Conservation (phyloP, 1,139 yeast genomes). For the Taiozyma sp. region DNA sequence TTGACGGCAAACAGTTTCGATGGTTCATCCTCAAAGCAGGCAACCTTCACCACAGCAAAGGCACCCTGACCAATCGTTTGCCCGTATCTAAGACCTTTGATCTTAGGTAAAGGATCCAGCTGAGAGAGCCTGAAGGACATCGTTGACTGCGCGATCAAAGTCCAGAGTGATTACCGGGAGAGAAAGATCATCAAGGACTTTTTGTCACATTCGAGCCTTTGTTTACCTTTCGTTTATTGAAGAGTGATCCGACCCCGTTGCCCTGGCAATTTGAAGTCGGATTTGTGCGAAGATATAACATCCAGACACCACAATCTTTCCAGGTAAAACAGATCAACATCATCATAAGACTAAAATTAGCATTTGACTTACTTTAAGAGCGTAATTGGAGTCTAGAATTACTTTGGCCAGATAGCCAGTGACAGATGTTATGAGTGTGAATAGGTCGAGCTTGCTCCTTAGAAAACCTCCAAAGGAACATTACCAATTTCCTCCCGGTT, state of each 20-base stretch:
- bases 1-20: constrained; percentile 46
- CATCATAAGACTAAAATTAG: neutral
- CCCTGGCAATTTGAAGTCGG: neutral
- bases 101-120: constrained; percentile 29
- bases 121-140: constrained; percentile 26
- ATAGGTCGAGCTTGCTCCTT: neutral
- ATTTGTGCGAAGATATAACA: neutral
- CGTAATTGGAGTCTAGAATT: neutral
- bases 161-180: neutral
- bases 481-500: neutral
- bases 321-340: neutral
- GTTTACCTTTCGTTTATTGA: neutral
- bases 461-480: constrained; percentile 4
- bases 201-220: neutral
- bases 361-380: neutral
- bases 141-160: neutral
- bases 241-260: neutral
- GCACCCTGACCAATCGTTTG: constrained; percentile 42
- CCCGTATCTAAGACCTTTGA: constrained; percentile 31
- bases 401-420: neutral
- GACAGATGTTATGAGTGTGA: neutral
- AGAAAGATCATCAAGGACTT: neutral
- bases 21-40: constrained; percentile 26
- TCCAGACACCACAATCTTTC: neutral
- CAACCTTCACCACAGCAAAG: constrained; percentile 37